Conservation (phyloP, 2,329 filamentous ascomycete species). For the Fusarium sp. region DNA sequence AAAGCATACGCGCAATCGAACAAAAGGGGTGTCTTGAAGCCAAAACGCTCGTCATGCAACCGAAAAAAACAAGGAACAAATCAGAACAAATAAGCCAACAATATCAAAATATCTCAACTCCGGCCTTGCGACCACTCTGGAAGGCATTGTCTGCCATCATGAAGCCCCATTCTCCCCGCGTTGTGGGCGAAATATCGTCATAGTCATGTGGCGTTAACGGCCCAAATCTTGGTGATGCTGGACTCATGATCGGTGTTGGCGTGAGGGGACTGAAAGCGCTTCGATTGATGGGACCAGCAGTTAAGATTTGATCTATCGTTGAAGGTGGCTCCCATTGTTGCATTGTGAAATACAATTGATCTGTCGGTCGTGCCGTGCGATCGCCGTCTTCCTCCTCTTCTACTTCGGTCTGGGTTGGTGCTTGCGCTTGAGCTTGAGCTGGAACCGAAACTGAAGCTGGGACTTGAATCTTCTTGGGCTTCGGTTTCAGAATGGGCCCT, state of each 20-base stretch:
- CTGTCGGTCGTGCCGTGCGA: conserved; percentile 49
- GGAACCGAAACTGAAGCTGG: not conserved
- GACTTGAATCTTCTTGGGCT: conserved; percentile 18
- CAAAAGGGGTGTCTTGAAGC: conserved; percentile 15
- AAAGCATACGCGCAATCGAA: conserved; percentile 6
- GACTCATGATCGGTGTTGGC: conserved; percentile 36
- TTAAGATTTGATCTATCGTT: conserved; percentile 57
- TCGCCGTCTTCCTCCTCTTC: conserved; percentile 48
- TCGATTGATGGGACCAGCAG: conserved; percentile 33
- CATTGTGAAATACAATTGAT: conserved; percentile 40
- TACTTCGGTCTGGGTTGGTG: conserved; percentile 2
- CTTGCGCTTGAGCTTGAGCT: not conserved
- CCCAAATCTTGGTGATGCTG: conserved; percentile 46
- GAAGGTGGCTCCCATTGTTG: conserved; percentile 42
- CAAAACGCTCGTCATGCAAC: conserved; percentile 15
- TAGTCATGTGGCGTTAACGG: conserved; percentile 66
- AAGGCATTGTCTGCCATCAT: conserved; percentile 61
- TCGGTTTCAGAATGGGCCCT: conserved; percentile 10
- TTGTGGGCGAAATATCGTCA: conserved; percentile 69
- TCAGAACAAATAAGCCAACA: not conserved
- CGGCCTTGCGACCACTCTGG: conserved; percentile 54
- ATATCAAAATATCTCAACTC: conserved; percentile 51
- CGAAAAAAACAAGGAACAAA: not conserved
- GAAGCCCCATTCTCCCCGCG: conserved; percentile 69
- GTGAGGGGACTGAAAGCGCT: conserved; percentile 34